Percentiles rank a stretch among this genome's conserved stretches.
These are phyloP conservation scores for Backusella sp. DNA, from an alignment of 192 early-diverging fungal genomes.

Conservation along the genomic window DNA sequence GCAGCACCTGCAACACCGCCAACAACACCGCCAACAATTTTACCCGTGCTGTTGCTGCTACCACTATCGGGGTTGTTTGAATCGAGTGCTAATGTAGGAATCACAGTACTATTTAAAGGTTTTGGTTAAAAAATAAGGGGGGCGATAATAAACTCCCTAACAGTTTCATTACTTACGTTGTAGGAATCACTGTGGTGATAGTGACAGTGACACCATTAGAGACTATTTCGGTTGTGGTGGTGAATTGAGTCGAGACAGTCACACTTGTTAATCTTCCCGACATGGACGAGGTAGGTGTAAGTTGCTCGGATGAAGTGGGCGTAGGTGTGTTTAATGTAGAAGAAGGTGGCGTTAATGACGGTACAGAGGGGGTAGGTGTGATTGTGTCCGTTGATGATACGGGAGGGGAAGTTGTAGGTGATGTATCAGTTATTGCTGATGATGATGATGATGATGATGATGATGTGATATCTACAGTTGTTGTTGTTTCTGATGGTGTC, in stretches of 20 bases:
- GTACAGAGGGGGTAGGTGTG: neutral
- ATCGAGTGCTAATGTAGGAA: constrained; percentile 8
- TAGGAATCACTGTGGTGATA: constrained; percentile 8
- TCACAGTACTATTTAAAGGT: neutral
- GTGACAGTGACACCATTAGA: constrained; percentile 12
- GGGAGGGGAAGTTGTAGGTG: neutral
- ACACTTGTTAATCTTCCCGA: neutral
- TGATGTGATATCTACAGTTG: neutral
- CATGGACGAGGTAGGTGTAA: neutral
- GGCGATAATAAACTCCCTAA: neutral
- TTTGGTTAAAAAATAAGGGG: neutral
- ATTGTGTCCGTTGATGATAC: neutral
- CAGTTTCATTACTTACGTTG: constrained; percentile 10
- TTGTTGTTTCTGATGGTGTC: neutral
- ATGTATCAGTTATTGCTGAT: neutral
- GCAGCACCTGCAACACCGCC: constrained; percentile 10
- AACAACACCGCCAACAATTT: constrained; percentile 13
- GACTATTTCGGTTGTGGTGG: neutral
- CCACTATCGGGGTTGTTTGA: neutral
- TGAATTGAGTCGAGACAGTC: neutral
- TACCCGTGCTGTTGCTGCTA: neutral
- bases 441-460: neutral
- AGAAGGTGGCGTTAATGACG: neutral
- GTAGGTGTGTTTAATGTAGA: neutral
- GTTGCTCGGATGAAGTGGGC: neutral